phyloP scores from a whole-genome alignment of 73 alveolate genomes.

The Tetrahymena elliotti region DNA sequence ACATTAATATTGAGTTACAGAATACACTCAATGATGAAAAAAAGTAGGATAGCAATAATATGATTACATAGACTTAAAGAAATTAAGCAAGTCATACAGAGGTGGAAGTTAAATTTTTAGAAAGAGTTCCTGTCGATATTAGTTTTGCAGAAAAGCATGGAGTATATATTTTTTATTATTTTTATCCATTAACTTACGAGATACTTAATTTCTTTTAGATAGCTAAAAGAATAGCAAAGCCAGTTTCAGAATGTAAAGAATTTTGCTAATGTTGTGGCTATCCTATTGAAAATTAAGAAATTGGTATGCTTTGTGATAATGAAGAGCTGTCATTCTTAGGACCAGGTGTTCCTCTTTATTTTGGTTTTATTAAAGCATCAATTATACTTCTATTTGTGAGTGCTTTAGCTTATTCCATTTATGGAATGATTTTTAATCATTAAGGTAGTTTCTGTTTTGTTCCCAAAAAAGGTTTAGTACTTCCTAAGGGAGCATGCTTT shows the following conservation, averaged over 20 bases:
- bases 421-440: background rate
- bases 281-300: background rate
- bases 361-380: background rate
- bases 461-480: background rate
- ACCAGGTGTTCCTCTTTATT: background rate
- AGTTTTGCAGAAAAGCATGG: background rate
- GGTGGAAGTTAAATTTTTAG: background rate
- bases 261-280: background rate
- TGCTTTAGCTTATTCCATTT: background rate
- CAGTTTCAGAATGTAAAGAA: background rate
- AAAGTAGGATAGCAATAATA: background rate
- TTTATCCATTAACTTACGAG: background rate
- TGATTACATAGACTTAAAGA: background rate
- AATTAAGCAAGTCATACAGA: background rate
- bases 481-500: background rate
- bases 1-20: background rate
- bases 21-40: background rate
- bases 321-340: background rate
- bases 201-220: background rate
- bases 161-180: background rate
- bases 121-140: background rate
- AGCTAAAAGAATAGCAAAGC: background rate
- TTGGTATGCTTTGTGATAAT: background rate
- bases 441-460: background rate
- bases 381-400: background rate